phyloP scores from a whole-genome alignment of 129 eudicot species.

The Solidago caesia region DNA sequence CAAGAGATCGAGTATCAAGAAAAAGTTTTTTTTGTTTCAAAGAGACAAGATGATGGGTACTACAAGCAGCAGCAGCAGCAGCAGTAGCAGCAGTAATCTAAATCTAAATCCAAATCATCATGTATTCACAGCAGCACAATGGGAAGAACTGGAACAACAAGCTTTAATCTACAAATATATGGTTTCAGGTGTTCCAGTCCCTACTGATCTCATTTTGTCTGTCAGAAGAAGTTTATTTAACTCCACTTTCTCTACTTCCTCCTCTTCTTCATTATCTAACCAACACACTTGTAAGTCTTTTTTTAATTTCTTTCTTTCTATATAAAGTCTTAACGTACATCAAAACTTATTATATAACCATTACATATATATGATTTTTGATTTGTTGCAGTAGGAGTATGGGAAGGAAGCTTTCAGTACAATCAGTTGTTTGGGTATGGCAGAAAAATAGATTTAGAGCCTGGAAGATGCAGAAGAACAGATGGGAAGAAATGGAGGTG shows the following conservation, averaged over 20 bases:
- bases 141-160: conserved; percentile 61
- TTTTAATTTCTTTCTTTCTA: background rate
- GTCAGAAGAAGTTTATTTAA: conserved; percentile 37
- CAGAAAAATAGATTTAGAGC: conserved; percentile 52
- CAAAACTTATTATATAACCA: background rate
- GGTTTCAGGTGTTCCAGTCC: conserved; percentile 57
- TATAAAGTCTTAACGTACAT: background rate
- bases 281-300: conserved; percentile 32
- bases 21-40: background rate
- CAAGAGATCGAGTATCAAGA: background rate
- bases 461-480: conserved; percentile 72
- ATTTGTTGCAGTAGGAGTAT: conserved; percentile 38
- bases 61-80: background rate
- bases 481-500: conserved; percentile 84
- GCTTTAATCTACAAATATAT: conserved; percentile 55
- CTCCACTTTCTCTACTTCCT: conserved; percentile 21
- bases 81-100: conserved; percentile 18
- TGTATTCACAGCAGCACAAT: conserved; percentile 49
- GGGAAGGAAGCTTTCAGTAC: conserved; percentile 41
- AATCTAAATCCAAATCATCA: conserved; percentile 14
- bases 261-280: conserved; percentile 20
- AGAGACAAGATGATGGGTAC: conserved; percentile 32
- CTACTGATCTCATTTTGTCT: conserved; percentile 43
- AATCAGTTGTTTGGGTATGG: conserved; percentile 44
- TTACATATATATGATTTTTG: background rate